Conservation (phyloP, 805 yeast genomes). For the Candida succiphila region DNA sequence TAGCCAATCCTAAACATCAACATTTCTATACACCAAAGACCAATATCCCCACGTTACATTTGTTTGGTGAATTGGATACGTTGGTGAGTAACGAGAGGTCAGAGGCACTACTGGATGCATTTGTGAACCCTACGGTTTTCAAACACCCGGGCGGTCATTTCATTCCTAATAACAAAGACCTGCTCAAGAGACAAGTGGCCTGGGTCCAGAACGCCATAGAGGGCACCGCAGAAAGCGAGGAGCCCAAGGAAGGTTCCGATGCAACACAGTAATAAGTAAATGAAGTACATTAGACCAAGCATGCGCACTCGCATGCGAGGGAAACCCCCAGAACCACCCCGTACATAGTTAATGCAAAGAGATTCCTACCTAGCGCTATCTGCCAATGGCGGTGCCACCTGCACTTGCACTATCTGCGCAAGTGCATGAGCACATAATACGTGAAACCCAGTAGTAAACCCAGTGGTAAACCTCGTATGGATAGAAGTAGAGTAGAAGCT, state of each 20-base stretch:
- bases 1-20: constrained; percentile 18
- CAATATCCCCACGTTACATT: constrained; percentile 46
- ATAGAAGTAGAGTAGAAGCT: too few species aligned
- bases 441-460: too few species aligned
- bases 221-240: constrained; percentile 3
- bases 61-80: constrained; percentile 80
- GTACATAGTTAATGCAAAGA: too few species aligned
- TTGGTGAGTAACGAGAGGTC: constrained; percentile 72
- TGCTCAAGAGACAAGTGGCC: constrained; percentile 21
- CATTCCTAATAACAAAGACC: constrained; percentile 75
- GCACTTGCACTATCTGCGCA: too few species aligned
- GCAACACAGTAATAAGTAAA: too few species aligned
- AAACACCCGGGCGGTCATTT: constrained; percentile 97
- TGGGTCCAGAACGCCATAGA: constrained; percentile 21
- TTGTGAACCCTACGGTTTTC: constrained; percentile 34
- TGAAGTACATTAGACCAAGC: background rate
- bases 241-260: background rate
- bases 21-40: constrained; percentile 19
- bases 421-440: too few species aligned
- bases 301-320: background rate
- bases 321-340: background rate
- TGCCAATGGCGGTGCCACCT: too few species aligned
- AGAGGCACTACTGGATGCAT: constrained; percentile 46
- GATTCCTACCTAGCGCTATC: too few species aligned
- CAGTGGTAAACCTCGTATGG: too few species aligned